These are phyloP conservation scores for Nemania sp. DNA, from an alignment of 2,329 filamentous ascomycete species.

Conservation along the genomic window DNA sequence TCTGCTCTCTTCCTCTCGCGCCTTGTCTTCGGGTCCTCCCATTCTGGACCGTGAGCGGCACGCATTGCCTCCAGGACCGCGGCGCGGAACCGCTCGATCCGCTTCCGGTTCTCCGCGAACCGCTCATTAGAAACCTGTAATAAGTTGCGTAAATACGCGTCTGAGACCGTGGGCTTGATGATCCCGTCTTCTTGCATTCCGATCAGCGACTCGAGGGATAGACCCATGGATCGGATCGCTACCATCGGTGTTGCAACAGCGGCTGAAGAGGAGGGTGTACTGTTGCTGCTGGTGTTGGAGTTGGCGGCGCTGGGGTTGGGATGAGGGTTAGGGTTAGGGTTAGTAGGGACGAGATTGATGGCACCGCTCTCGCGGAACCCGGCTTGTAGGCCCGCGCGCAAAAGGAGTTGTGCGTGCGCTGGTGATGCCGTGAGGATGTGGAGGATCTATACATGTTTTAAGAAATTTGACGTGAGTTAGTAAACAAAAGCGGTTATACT, in stretches of 20 bases:
- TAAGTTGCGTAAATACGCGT: conserved; percentile 68
- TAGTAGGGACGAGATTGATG: conserved; percentile 64
- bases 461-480: conserved; percentile 3
- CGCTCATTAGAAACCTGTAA: conserved; percentile 73
- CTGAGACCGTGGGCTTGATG: conserved; percentile 58
- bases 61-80: conserved; percentile 49
- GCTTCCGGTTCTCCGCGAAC: conserved; percentile 68
- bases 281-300: too few relatives aligned
- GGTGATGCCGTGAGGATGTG: conserved; percentile 81
- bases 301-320: too few relatives aligned
- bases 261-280: too few relatives aligned
- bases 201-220: conserved; percentile 80
- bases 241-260: conserved; percentile 67
- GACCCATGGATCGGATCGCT: conserved; percentile 80
- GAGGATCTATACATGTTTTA: conserved; percentile 69
- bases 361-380: conserved; percentile 92
- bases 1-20: conserved; percentile 61
- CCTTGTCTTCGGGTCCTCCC: conserved; percentile 58
- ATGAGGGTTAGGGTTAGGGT: too few relatives aligned
- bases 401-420: conserved; percentile 72
- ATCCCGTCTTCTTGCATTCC: conserved; percentile 56
- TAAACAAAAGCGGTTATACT: background rate
- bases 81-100: conserved; percentile 66
- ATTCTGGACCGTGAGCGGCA: conserved; percentile 46
- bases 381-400: conserved; percentile 75